Base-by-base conservation (phyloP, 1,139 yeast genomes). In the Saccharomycopsis hybrid region DNA sequence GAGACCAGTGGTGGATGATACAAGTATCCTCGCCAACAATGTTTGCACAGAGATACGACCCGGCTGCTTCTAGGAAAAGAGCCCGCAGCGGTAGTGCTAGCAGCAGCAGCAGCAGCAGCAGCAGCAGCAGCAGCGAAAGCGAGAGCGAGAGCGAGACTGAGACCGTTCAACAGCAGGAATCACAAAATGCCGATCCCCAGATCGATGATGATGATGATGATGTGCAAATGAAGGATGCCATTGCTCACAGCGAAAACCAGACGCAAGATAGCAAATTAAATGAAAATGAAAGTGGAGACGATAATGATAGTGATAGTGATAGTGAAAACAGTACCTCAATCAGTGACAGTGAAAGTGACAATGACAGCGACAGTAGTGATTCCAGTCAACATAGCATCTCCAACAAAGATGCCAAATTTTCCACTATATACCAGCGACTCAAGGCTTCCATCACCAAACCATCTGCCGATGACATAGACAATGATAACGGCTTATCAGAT, bases 381-480 rank as follows among this genome's bases (percentile, higher is more conserved):
- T 46, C 41, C 8, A 38, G 41, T 8, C 46, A 48, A 9, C 45
- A 41, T 36, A 44, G 44, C 56, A 56, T 47, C 11, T 57, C 59
- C 39, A 59, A 60, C 18, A 39, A 56, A 4, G 50, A 41, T 8
- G 28, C 37, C 42, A 51, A 44, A 54, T 25, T 57, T 45, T 5
- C 56, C 46, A 36, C 62, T 55, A 31, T 50, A 52, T 41, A 55
- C 43, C 28, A 56, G 59, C 48, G 55, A 54, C 40, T 60, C 55
- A 43, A 67, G 64, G 45, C 73, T 70, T 55, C 57, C 67, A 2
- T 60, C 54, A 58, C 62, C 56, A 59, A 47, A 30, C 37, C 54
- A 28, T 43, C 58, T 3, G 48, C 47, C 11, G 56, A 49, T 3
- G 49, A 54, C 9, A 48, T 43, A 2, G 53, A 48, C 5, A 43